These are phyloP conservation scores for Xylaria sp. DNA, from an alignment of 2,329 filamentous ascomycete species.

Conservation along the genomic window DNA sequence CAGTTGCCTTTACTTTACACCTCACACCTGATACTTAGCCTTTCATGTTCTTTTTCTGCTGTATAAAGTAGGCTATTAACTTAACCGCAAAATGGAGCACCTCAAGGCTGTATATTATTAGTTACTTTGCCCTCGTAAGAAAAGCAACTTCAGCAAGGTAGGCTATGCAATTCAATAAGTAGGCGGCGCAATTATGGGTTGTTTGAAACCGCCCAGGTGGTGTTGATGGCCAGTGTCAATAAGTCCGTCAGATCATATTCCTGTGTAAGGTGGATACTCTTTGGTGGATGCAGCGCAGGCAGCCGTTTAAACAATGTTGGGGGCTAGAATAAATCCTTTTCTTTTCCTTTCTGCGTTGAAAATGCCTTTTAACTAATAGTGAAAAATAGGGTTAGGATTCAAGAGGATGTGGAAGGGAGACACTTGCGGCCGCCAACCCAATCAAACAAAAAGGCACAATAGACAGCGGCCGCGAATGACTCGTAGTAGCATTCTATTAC, in stretches of 20 bases:
- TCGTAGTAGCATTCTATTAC: neutral
- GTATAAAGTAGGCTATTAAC: too few relatives aligned
- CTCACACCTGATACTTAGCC: too few relatives aligned
- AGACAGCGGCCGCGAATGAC: neutral
- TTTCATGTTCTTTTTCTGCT: too few relatives aligned
- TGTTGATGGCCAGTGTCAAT: slow-evolving; percentile 1
- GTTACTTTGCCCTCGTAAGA: neutral
- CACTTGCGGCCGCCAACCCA: neutral
- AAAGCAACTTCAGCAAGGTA: neutral
- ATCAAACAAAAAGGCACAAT: neutral
- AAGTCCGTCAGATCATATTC: slow-evolving; percentile 7
- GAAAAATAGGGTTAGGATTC: neutral
- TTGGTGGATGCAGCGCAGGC: neutral
- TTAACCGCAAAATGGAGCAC: neutral
- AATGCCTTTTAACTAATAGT: neutral
- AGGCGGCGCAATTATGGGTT: neutral
- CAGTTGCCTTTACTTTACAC: neutral
- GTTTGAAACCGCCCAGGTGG: neutral
- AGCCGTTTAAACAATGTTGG: neutral
- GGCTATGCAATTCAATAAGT: neutral
- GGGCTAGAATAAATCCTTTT: neutral
- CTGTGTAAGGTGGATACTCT: neutral
- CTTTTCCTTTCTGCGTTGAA: neutral
- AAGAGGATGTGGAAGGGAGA: neutral
- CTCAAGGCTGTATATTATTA: neutral